Conservation (phyloP, 139 green algal genomes). For the Chlorella sp. region DNA sequence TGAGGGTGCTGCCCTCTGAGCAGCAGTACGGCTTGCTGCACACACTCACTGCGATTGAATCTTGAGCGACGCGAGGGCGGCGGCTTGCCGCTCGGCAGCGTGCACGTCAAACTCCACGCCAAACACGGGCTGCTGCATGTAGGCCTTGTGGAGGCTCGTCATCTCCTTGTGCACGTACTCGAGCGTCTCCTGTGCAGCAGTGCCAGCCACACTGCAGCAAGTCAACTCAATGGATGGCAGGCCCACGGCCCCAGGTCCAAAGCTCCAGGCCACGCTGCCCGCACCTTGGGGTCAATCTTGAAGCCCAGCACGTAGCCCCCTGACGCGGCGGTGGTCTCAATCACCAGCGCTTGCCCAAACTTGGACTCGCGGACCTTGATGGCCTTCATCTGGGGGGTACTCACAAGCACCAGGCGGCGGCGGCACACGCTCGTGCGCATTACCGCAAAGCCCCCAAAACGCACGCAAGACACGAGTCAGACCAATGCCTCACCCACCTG, state of each 20-base stretch:
- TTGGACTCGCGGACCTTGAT: slow-evolving; percentile 62
- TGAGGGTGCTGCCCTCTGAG: neutral
- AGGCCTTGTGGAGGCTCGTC: slow-evolving; percentile 45
- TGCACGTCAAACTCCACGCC: slow-evolving; percentile 48
- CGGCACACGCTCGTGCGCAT: neutral
- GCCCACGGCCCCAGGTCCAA: too few relatives aligned
- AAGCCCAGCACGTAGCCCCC: slow-evolving; percentile 73
- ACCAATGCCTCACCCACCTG: slow-evolving; percentile 24
- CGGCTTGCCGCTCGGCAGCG: neutral
- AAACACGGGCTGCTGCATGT: slow-evolving; percentile 39
- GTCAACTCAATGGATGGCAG: too few relatives aligned
- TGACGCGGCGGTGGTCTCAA: slow-evolving; percentile 46
- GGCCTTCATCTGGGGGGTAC: slow-evolving; percentile 44
- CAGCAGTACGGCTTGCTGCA: neutral
- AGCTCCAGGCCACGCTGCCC: neutral
- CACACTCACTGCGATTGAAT: neutral
- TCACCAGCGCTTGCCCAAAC: slow-evolving; percentile 67
- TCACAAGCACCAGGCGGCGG: too few relatives aligned
- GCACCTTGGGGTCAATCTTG: slow-evolving; percentile 50
- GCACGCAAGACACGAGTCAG: too few relatives aligned
- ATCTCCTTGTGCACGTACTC: slow-evolving; percentile 68
- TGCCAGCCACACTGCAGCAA: too few relatives aligned
- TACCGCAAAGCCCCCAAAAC: too few relatives aligned
- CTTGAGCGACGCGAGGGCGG: neutral
- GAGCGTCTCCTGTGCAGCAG: slow-evolving; percentile 36